Evolutionary conservation across 345 rosid genomes (phyloP).

Genomic region (Xanthoceras sorbifolium): DNA sequence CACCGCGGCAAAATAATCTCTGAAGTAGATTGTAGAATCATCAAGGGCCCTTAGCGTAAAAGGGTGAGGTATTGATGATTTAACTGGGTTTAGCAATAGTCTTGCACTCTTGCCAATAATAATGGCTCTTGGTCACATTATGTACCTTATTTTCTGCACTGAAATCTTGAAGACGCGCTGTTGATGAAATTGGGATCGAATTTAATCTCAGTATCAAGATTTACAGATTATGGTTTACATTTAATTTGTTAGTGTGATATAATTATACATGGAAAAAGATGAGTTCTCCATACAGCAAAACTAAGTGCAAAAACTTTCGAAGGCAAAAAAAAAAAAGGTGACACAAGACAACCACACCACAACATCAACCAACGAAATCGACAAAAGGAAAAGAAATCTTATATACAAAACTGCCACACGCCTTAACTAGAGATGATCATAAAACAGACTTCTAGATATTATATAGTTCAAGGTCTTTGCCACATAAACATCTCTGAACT

Average conservation of each 20-base stretch:
- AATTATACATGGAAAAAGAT: not conserved
- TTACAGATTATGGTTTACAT: too few relatives aligned
- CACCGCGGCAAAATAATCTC: too few relatives aligned
- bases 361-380: conserved; percentile 1
- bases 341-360: not conserved
- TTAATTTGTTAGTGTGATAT: too few relatives aligned
- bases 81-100: too few relatives aligned
- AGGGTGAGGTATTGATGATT: too few relatives aligned
- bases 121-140: too few relatives aligned
- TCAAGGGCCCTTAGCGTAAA: not conserved
- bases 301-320: not conserved
- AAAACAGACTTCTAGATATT: not conserved
- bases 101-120: too few relatives aligned
- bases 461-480: conserved; percentile 8
- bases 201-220: too few relatives aligned
- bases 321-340: not conserved
- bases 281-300: not conserved
- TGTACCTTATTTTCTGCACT: too few relatives aligned
- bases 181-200: too few relatives aligned
- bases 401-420: conserved; percentile 5
- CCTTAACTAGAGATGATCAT: not conserved
- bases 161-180: not conserved
- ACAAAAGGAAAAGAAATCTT: not conserved
- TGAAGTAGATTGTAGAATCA: too few relatives aligned
- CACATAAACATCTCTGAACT: not conserved